Conservation (phyloP, 352 stramenopile species). For the Globisporangium polare region DNA sequence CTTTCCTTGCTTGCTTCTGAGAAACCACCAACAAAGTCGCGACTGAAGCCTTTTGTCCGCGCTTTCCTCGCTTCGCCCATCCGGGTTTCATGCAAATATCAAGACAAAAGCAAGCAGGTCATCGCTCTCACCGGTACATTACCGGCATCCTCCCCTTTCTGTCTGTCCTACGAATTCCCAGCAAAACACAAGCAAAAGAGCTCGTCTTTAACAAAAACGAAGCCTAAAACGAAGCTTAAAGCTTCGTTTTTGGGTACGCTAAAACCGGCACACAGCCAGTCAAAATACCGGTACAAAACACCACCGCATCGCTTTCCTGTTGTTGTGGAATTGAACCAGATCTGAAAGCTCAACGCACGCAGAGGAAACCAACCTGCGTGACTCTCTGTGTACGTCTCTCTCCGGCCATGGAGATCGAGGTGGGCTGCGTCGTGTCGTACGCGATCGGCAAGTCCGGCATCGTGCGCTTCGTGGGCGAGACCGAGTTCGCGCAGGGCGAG, state of each 20-base stretch:
- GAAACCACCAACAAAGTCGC: not conserved
- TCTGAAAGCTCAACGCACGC: not conserved
- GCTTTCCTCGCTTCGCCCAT: not conserved
- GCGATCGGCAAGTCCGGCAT: constrained; percentile 65
- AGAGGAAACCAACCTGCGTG: not conserved
- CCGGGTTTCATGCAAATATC: not conserved
- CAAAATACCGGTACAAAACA: too few relatives aligned
- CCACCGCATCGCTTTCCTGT: too few relatives aligned
- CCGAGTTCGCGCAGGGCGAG: constrained; percentile 72
- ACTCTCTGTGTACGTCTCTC: not conserved
- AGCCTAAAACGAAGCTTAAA: too few relatives aligned
- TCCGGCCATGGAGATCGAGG: constrained; percentile 36
- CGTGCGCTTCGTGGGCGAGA: constrained; percentile 74
- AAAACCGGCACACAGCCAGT: too few relatives aligned
- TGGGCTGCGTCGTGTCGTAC: constrained; percentile 62
- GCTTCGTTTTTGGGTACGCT: too few relatives aligned
- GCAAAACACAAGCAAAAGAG: too few relatives aligned
- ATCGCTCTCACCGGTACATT: not conserved
- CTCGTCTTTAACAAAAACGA: too few relatives aligned
- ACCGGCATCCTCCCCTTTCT: not conserved
- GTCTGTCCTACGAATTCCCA: not conserved
- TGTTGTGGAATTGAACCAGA: not conserved
- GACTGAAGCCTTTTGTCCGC: not conserved
- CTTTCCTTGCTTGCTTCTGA: not conserved
- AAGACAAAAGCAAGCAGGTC: not conserved